Evolutionary conservation across 164 flowering plant genomes (phyloP), one percentile per base, ranked within the genome.

Genomic region (Echeveria elegans): DNA sequence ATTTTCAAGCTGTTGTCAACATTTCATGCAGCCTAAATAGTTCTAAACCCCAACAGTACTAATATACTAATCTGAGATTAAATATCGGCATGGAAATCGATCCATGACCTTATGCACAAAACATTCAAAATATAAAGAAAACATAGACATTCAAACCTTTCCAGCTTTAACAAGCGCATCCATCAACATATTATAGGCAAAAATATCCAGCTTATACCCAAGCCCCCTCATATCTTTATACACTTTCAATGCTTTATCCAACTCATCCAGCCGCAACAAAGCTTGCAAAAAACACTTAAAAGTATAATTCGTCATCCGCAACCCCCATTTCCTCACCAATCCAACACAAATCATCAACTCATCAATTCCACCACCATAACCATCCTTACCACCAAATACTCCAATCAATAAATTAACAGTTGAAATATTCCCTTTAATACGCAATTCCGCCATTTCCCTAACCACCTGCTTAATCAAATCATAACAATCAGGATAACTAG

Each of bases 211-310:
- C 40, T 62, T 70, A 73, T 80, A 81, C 11, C 92, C 96, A 10
- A 71, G 75, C 71, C 81, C 75, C 38, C 82, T 74, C 83, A 89
- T 84, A 64, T 83, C 81, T n/a, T 24, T 16, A 71, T 84, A 93
- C 60, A 83, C 84, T 24, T 74, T 56, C 31, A 74, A 79, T 3
- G 90, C 96, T 64, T 70, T 79, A 0, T 63, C 50, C 23, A 75
- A 65, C 26, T 88, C 77, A 37, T 71, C 58, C 16, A 76, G 76
- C 30, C 80, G 47, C 73, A 92, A 68, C 56, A 83, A 79, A 0
- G 96, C 91, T 72, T 91, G 98, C 30, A 94, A 71, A 21, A 89
- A 66, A 69, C 95, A 94, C 75, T 87, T 91, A 66, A 86, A 91
- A 0, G 88, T 91, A 66, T 94, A 94, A 45, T 79, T 69, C 69